Base-by-base conservation (phyloP, 352 stramenopile species). In the Phytopythium cucurbitacearum region DNA sequence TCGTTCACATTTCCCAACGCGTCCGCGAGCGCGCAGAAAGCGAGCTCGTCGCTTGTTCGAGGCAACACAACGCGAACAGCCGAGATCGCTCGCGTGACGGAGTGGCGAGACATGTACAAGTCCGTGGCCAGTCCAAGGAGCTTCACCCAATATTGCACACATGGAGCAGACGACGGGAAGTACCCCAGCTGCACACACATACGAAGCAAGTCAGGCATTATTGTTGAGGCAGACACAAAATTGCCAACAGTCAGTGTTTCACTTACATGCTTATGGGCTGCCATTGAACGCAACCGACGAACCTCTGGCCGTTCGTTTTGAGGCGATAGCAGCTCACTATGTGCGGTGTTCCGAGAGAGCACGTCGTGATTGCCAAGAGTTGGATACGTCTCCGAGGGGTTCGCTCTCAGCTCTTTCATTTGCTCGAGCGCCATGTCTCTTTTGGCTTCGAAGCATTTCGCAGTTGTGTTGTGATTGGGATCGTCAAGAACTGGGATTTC, bases 21-120 rank as follows among this genome's bases (percentile, higher is more conserved):
- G 46, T 91, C 77, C n/a, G 76, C 77, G 1, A 91, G 50, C 3
- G 77, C 75, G 36, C 73, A 88, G 16, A 69, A 89, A 13, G 73
- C 77, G 3, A 86, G 57, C 40, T 71, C 62, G 6, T 89, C 75
- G 0, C 60, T 75, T 12, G 77, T 64, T 13, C 76, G 53, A 1
- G 77, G 75, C 13, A 85, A 37, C 8, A 65, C 48, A 10, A 52
- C 60, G 32, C 75, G 68, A 37, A 91, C 72, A 7, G 48, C 48
- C 12, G 37, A 38, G 4, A 28, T 45, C 4, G 48, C 12, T 7
- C 64, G 64, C 3, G 66, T 56, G 48, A 89, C 65, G n/a, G 55
- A 57, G 28, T 65, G 71, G 7, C 66, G 60, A 1, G 75, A 76
- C 58, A 84, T 69, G 47, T 74, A 91, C 6, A 91, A 53, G 35